Evolutionary conservation across 106 monocot species (phyloP).

Genomic region (Dendrobium officinale): DNA sequence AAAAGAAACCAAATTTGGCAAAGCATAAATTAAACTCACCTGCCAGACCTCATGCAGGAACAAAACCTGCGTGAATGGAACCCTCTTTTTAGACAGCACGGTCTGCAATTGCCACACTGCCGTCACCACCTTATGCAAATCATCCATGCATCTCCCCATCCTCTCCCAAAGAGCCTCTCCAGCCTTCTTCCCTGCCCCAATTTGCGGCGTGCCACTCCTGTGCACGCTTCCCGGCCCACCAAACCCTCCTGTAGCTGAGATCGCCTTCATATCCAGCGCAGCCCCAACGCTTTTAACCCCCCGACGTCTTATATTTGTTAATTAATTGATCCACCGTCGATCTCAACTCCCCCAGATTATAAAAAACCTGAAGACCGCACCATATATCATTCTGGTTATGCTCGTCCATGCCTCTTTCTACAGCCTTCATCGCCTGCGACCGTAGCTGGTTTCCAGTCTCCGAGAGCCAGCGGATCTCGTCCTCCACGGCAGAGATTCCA

Average conservation of each 20-base stretch:
- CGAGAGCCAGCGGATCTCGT: slow-evolving; percentile 68
- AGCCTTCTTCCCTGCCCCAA: slow-evolving; percentile 72
- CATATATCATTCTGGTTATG: slow-evolving; percentile 91
- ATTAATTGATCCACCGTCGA: slow-evolving; percentile 68
- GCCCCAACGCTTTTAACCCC: slow-evolving; percentile 70
- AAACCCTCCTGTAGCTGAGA: slow-evolving; percentile 35
- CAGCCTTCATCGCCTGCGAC: slow-evolving; percentile 59
- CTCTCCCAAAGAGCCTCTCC: slow-evolving; percentile 87
- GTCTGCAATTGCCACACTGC: slow-evolving; percentile 94
- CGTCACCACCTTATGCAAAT: slow-evolving; percentile 62
- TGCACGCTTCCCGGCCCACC: slow-evolving; percentile 76
- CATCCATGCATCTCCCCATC: slow-evolving; percentile 83
- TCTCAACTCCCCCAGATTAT: slow-evolving; percentile 83
- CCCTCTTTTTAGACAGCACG: slow-evolving; percentile 77
- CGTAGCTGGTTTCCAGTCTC: slow-evolving; percentile 52
- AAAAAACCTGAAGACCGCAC: slow-evolving; percentile 95
- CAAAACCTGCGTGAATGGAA: slow-evolving; percentile 84
- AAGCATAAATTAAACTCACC: slow-evolving; percentile 19
- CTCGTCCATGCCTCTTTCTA: slow-evolving; percentile 85
- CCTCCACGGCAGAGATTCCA: slow-evolving; percentile 75
- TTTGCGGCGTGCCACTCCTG: slow-evolving; percentile 89
- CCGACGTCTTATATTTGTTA: slow-evolving; percentile 56
- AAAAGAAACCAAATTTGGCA: background rate
- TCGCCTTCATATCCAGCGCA: slow-evolving; percentile 91
- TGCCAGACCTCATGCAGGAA: slow-evolving; percentile 99